These are phyloP conservation scores for Hyparrhenia diplandra DNA, from an alignment of 176 grass and related monocot species.

Conservation along the genomic window DNA sequence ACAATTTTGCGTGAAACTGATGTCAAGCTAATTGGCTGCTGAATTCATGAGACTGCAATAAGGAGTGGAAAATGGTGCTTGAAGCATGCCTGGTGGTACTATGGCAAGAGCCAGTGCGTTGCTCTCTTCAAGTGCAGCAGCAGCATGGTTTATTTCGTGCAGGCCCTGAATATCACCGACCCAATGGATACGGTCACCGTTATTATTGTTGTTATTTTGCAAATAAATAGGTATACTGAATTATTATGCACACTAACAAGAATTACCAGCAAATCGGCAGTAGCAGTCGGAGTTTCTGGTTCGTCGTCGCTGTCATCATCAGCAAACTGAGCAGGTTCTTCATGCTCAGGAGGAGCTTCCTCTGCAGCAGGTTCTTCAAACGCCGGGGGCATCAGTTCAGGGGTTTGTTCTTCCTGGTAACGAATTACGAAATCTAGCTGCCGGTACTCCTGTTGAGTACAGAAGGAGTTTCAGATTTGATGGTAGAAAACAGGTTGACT, in stretches of 20 bases:
- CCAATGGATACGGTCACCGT: not conserved
- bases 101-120: slow-evolving; percentile 79
- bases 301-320: not conserved
- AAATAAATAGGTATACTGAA: not conserved
- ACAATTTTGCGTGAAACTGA: not conserved
- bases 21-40: not conserved
- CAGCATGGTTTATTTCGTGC: slow-evolving; percentile 48
- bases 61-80: not conserved
- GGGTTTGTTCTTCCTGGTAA: slow-evolving; percentile 31
- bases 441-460: slow-evolving; percentile 57
- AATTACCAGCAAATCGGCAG: slow-evolving; percentile 61
- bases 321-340: slow-evolving; percentile 25
- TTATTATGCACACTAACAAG: not conserved
- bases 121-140: slow-evolving; percentile 56
- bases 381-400: not conserved
- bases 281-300: slow-evolving; percentile 36
- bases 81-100: slow-evolving; percentile 39
- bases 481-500: not conserved
- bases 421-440: slow-evolving; percentile 28
- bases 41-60: not conserved
- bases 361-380: slow-evolving; percentile 30
- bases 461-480: not conserved
- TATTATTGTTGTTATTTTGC: not conserved
- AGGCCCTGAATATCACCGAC: slow-evolving; percentile 41
- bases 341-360: slow-evolving; percentile 28